These are phyloP conservation scores for Claviceps pazoutovae DNA, from an alignment of 2,329 filamentous ascomycete genomes.

Conservation along the genomic window DNA sequence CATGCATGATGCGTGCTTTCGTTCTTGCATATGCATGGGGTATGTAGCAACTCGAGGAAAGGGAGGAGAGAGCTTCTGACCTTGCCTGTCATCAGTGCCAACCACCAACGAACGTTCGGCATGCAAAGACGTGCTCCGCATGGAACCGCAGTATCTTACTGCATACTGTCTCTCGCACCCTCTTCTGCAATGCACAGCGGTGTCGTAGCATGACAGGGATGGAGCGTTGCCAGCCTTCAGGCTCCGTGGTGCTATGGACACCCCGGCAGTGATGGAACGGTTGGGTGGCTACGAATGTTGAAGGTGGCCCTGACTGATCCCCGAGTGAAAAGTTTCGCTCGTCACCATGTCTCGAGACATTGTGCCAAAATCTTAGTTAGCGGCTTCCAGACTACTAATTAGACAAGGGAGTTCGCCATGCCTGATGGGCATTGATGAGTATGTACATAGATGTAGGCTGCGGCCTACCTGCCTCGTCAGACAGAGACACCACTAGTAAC, in stretches of 20 bases:
- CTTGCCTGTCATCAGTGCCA: constrained; percentile 1
- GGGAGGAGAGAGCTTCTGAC: not conserved
- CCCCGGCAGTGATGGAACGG: constrained; percentile 8
- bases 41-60: not conserved
- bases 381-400: not conserved
- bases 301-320: constrained; percentile 4
- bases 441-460: no score
- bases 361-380: not conserved
- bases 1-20: no score
- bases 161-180: not conserved
- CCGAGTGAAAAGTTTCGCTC: constrained; percentile 5
- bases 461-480: not conserved
- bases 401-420: not conserved
- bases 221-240: constrained; percentile 6
- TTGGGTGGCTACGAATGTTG: constrained; percentile 7
- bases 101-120: not conserved
- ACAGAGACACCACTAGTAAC: not conserved
- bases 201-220: constrained; percentile 8
- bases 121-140: not conserved
- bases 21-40: not conserved
- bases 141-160: constrained; percentile 1
- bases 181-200: constrained; percentile 3
- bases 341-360: constrained; percentile 4
- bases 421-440: not conserved
- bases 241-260: constrained; percentile 9